Evolutionary conservation across 2,329 filamentous ascomycete species (phyloP).

Genomic region (Graphiopsis chlorocephala): DNA sequence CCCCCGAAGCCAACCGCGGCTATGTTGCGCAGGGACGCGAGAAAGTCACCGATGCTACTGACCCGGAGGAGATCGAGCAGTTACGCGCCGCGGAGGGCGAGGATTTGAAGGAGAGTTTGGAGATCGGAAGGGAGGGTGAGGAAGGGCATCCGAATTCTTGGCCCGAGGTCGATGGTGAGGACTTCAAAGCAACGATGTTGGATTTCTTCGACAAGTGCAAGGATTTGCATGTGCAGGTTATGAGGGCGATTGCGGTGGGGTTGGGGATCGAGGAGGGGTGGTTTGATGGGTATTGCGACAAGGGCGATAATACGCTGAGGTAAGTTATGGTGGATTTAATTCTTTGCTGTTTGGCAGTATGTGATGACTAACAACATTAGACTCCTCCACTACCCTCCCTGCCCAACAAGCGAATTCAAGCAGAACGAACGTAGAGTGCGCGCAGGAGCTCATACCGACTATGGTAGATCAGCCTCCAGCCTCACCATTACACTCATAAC

Average conservation of each 20-base stretch:
- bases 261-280: slow-evolving; percentile 65
- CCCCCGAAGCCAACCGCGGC: slow-evolving; percentile 48
- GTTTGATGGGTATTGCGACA: slow-evolving; percentile 74
- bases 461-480: slow-evolving; percentile 39
- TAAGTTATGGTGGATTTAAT: background rate
- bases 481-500: background rate
- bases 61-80: slow-evolving; percentile 53
- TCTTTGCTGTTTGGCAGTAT: background rate
- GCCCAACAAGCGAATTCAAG: slow-evolving; percentile 57
- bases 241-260: slow-evolving; percentile 61
- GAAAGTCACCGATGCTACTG: slow-evolving; percentile 60
- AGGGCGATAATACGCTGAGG: slow-evolving; percentile 62
- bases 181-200: slow-evolving; percentile 70
- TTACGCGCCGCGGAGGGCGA: slow-evolving; percentile 45
- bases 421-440: slow-evolving; percentile 53
- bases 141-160: slow-evolving; percentile 71
- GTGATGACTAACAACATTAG: slow-evolving; percentile 18
- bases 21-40: slow-evolving; percentile 57
- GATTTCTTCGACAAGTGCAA: slow-evolving; percentile 74
- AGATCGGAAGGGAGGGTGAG: slow-evolving; percentile 61
- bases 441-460: slow-evolving; percentile 70
- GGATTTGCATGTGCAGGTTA: slow-evolving; percentile 69
- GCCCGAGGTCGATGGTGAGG: slow-evolving; percentile 61
- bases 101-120: slow-evolving; percentile 57
- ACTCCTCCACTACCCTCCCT: slow-evolving; percentile 50